A percentile compares a stretch with the other conserved stretches of the same genome.
Conservation (phyloP, 2,329 filamentous ascomycete species). For the Penicillium glabrum region DNA sequence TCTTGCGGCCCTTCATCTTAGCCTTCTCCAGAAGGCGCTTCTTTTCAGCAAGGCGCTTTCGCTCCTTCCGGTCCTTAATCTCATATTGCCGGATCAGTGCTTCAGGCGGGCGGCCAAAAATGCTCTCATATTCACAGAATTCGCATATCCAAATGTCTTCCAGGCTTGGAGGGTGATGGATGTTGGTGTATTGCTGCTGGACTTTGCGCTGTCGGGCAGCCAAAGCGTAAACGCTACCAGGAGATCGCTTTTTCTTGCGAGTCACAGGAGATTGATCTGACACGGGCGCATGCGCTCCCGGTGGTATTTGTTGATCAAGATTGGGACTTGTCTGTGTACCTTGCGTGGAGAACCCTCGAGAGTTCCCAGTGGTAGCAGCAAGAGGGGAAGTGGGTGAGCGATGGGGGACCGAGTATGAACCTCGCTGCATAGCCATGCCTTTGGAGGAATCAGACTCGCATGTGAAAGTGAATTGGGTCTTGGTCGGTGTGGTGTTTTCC, state of each 20-base stretch:
- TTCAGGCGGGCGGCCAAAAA: constrained; percentile 83
- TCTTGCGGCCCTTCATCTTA: constrained; percentile 88
- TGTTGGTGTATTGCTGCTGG: constrained; percentile 74
- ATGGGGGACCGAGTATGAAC: constrained; percentile 41
- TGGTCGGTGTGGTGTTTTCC: constrained; percentile 65
- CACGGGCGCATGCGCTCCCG: constrained; percentile 26
- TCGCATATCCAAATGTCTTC: constrained; percentile 94
- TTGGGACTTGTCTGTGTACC: constrained; percentile 58
- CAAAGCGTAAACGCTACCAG: constrained; percentile 68
- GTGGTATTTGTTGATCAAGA: constrained; percentile 39
- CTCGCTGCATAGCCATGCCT: constrained; percentile 70
- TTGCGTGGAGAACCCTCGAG: constrained; percentile 50
- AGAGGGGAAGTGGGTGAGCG: constrained; percentile 35
- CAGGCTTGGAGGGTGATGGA: constrained; percentile 66
- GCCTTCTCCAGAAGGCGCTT: constrained; percentile 84
- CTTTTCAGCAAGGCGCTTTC: constrained; percentile 83
- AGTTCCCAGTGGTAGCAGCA: constrained; percentile 30
- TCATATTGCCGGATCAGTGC: constrained; percentile 90
- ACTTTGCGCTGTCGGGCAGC: constrained; percentile 77
- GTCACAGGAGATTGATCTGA: constrained; percentile 49
- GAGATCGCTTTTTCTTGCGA: constrained; percentile 65
- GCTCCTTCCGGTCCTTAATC: constrained; percentile 84
- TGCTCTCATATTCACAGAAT: constrained; percentile 96
- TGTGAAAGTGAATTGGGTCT: constrained; percentile 93
- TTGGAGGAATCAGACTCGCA: constrained; percentile 87